phyloP scores from a whole-genome alignment of 768 basidiomycete genomes.

The Pisolithus microcarpus region DNA sequence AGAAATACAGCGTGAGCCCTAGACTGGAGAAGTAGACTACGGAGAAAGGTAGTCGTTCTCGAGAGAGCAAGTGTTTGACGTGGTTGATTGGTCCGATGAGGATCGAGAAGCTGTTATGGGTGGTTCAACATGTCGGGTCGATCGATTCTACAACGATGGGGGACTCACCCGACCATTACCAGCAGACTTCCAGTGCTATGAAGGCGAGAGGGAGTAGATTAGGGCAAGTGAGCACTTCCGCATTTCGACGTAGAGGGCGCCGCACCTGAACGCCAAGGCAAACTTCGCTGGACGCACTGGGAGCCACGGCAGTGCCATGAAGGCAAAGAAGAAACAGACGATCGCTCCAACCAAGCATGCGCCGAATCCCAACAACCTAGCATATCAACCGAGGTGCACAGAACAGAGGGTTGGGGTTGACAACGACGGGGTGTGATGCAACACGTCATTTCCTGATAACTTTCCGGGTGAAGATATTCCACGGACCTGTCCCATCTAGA shows the following conservation, averaged over 20 bases:
- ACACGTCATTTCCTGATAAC: too few relatives aligned
- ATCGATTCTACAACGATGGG: neutral
- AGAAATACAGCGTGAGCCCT: constrained; percentile 84
- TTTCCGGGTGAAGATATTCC: neutral
- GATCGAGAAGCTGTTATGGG: constrained; percentile 58
- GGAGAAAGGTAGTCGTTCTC: constrained; percentile 81
- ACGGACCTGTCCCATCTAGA: constrained; percentile 88
- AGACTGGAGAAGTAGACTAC: constrained; percentile 77
- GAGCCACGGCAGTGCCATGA: constrained; percentile 66
- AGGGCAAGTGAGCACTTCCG: neutral
- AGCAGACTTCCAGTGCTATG: constrained; percentile 77
- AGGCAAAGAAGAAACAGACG: constrained; percentile 90
- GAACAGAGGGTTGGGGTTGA: neutral
- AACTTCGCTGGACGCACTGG: constrained; percentile 83
- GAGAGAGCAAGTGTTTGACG: constrained; percentile 76
- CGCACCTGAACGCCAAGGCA: constrained; percentile 76
- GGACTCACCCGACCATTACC: constrained; percentile 87
- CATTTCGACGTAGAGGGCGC: too few relatives aligned
- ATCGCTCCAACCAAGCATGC: constrained; percentile 84
- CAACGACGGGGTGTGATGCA: neutral
- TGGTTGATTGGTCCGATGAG: constrained; percentile 89
- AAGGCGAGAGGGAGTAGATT: constrained; percentile 2
- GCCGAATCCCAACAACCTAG: constrained; percentile 83
- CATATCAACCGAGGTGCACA: neutral
- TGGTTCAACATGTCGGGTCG: neutral